phyloP scores from a whole-genome alignment of 441 rosid genomes.

The Croton setiger region DNA sequence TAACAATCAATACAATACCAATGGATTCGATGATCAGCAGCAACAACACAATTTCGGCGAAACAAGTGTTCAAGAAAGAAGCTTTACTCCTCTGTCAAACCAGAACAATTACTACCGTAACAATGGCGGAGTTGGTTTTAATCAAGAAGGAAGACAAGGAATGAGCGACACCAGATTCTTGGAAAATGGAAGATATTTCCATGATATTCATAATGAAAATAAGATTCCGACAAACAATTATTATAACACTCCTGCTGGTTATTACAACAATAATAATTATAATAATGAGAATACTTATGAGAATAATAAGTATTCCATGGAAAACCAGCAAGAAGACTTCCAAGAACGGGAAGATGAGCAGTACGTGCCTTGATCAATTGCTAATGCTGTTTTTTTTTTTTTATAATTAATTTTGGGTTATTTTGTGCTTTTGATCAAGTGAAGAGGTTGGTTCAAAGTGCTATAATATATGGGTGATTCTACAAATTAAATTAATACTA shows the following conservation, averaged over 20 bases:
- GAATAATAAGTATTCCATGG: conserved; percentile 19
- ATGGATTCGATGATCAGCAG: conserved; percentile 20
- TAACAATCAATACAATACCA: conserved; percentile 24
- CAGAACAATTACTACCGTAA: conserved; percentile 7
- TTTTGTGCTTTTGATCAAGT: background rate
- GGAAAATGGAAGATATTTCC: conserved; percentile 35
- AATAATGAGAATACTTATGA: conserved; percentile 18
- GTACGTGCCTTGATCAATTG: conserved; percentile 31
- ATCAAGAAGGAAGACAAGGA: conserved; percentile 31
- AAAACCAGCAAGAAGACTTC: conserved; percentile 28
- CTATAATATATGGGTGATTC: background rate
- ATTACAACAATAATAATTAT: background rate
- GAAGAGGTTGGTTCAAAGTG: background rate
- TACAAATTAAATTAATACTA: conserved; percentile 5
- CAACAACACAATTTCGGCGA: conserved; percentile 22
- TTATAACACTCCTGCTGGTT: conserved; percentile 6
- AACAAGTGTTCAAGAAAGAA: conserved; percentile 25
- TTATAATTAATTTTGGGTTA: background rate
- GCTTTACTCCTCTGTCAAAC: conserved; percentile 20
- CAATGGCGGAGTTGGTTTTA: conserved; percentile 4
- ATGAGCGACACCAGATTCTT: conserved; percentile 53
- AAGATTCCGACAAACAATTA: conserved; percentile 2
- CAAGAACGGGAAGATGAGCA: conserved; percentile 26
- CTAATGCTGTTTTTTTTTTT: background rate
- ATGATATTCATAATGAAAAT: conserved; percentile 21